Evolutionary conservation across 352 stramenopile genomes (phyloP).

Genomic region (Pythium sukuiense): DNA sequence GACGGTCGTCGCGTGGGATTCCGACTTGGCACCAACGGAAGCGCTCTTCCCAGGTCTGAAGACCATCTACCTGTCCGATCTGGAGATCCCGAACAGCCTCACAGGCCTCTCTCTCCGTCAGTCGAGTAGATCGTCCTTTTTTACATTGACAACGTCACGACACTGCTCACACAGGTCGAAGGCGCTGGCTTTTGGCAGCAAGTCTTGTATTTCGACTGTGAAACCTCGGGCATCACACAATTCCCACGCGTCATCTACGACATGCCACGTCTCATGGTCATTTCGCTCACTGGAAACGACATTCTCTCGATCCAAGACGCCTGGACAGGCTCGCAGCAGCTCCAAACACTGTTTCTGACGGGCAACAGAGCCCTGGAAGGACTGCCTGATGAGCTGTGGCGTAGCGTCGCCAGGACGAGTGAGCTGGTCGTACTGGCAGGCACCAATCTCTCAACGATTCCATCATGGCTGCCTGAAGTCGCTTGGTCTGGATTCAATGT

Average conservation of each 20-base stretch:
- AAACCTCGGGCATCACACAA: background rate
- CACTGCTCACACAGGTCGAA: background rate
- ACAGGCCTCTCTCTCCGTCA: background rate
- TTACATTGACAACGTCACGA: background rate
- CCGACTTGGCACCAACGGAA: background rate
- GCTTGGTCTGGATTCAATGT: background rate
- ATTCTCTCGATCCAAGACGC: constrained; percentile 4
- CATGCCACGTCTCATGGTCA: background rate
- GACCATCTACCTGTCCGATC: background rate
- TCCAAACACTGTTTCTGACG: constrained; percentile 9
- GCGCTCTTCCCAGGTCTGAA: background rate
- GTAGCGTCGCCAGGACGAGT: background rate
- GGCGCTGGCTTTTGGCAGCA: constrained; percentile 6
- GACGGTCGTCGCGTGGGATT: background rate
- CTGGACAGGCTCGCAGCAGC: background rate
- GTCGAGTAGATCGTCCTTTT: constrained; percentile 21
- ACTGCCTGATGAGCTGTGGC: constrained; percentile 9
- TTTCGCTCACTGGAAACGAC: constrained; percentile 6
- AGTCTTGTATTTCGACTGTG: constrained; percentile 2
- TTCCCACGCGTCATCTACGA: background rate
- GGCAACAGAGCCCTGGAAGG: background rate
- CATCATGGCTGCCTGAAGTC: constrained; percentile 9
- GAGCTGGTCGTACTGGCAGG: background rate
- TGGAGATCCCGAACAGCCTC: constrained; percentile 2
- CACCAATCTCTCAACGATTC: constrained; percentile 18